These are phyloP conservation scores for Malus hybrid DNA, from an alignment of 331 rosid species.

Conservation along the genomic window DNA sequence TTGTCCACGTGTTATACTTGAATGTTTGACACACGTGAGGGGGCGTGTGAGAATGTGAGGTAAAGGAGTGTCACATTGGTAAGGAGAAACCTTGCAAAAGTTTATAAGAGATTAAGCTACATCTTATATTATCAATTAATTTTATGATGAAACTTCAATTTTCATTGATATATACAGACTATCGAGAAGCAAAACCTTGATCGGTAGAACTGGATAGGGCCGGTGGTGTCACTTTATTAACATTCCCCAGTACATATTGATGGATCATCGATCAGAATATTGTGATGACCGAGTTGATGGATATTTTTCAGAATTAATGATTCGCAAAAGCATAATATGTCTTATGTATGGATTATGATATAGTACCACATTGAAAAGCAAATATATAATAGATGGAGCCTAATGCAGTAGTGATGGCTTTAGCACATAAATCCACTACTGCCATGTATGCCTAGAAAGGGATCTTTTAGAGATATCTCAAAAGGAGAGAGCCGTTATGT, in stretches of 20 bases:
- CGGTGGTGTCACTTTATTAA: background rate
- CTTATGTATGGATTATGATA: background rate
- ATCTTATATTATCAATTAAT: background rate
- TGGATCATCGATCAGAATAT: background rate
- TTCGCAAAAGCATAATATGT: background rate
- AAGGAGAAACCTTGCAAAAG: no score
- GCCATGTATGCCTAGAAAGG: slow-evolving; percentile 34
- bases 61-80: no score
- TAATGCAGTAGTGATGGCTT: background rate
- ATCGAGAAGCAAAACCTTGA: background rate
- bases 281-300: background rate
- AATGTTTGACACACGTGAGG: no score
- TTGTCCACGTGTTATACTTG: no score
- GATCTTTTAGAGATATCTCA: slow-evolving; percentile 62
- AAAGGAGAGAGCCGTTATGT: slow-evolving; percentile 62
- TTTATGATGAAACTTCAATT: background rate
- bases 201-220: background rate
- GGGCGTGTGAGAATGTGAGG: no score
- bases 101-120: no score
- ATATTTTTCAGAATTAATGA: background rate
- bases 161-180: background rate
- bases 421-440: slow-evolving; percentile 3
- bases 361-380: background rate
- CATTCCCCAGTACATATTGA: background rate
- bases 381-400: background rate